Conservation (phyloP, 805 yeast species). For the Wilhelminamyces savonicus region DNA sequence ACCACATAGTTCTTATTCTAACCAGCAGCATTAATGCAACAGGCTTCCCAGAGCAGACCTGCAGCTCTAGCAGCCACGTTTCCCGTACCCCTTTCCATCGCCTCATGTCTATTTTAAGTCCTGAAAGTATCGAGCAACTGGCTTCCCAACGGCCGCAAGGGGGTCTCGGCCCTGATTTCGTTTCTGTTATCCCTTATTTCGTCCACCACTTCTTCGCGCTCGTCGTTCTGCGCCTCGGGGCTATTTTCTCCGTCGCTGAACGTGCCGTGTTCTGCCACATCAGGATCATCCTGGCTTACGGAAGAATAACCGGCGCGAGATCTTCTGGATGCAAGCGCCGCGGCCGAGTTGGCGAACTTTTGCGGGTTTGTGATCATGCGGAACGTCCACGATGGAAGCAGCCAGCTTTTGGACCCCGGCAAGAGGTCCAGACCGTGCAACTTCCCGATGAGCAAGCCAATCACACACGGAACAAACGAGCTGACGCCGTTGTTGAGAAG, state of each 20-base stretch:
- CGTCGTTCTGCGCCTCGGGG: background rate
- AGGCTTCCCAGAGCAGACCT: no score
- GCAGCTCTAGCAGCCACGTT: no score
- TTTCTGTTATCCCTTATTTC: conserved; percentile 12
- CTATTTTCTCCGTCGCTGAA: conserved; percentile 8
- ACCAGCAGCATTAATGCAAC: no score
- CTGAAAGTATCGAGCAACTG: conserved; percentile 59
- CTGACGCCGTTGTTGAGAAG: conserved; percentile 37
- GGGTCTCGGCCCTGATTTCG: conserved; percentile 47
- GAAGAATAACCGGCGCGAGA: no score
- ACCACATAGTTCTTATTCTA: no score
- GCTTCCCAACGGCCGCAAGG: conserved; percentile 53
- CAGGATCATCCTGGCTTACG: conserved; percentile 16
- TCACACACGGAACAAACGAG: conserved; percentile 30
- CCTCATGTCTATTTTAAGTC: conserved; percentile 20
- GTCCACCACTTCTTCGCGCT: conserved; percentile 12
- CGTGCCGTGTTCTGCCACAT: conserved; percentile 18
- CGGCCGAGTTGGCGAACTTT: conserved; percentile 4
- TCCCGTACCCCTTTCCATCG: no score
- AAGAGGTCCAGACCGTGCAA: conserved; percentile 36
- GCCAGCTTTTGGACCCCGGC: conserved; percentile 34
- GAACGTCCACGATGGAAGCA: conserved; percentile 21
- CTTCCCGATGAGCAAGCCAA: conserved; percentile 41
- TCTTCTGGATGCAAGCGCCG: no score
- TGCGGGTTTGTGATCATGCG: conserved; percentile 22